Evolutionary conservation across 2,329 filamentous ascomycete species (phyloP), one percentile per base, ranked within the genome.

Genomic region (Juglanconis sp.): DNA sequence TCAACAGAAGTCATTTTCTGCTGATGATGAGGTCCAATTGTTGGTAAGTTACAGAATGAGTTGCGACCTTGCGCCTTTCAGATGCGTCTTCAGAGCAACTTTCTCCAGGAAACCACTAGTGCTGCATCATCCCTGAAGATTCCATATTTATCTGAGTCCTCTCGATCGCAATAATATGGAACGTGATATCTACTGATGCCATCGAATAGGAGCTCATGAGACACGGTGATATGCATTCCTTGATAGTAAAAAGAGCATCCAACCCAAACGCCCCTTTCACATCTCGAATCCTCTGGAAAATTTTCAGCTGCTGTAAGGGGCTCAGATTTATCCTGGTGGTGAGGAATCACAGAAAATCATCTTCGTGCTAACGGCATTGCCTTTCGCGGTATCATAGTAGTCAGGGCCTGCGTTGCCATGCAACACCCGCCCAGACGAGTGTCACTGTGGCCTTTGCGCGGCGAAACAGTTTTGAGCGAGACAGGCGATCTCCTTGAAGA

Each of bases 291-390:
- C 24, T 24, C 24, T 24, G 24, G 24, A 53, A 44, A 15, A 58
- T 58, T 17, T 58, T 58, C 56, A 35, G 30, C 17, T 58, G 56
- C 24, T 38, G 54, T 56, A 24, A 56, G 54, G 3, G 2, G 9
- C 1, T 32, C 3, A 4, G 3, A 5, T 6, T 5, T 15, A 7
- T 46, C 13, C 3, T 4, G 31, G 8, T 10, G 7, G 24, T 42
- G 32, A 3, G n/a, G 24, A 30, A 53, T 13, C 8, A 53, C 13
- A 42, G 35, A 15, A 24, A 3, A 44, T 44, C 15, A 5, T 13
- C 3, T 1, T 7, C 11, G 11, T 6, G 15, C 11, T n/a, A 13
- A 15, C 15, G 5, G 15, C 11, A 44, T 44, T 7, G 3, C 4
- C 13, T 31, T 42, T 32, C 51, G 35, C 13, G 15, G 3, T 30